Percentiles rank a stretch among this genome's conserved stretches.
These are phyloP conservation scores for Botrytis hyacinthi DNA, from an alignment of 2,329 filamentous ascomycete species.

Conservation along the genomic window DNA sequence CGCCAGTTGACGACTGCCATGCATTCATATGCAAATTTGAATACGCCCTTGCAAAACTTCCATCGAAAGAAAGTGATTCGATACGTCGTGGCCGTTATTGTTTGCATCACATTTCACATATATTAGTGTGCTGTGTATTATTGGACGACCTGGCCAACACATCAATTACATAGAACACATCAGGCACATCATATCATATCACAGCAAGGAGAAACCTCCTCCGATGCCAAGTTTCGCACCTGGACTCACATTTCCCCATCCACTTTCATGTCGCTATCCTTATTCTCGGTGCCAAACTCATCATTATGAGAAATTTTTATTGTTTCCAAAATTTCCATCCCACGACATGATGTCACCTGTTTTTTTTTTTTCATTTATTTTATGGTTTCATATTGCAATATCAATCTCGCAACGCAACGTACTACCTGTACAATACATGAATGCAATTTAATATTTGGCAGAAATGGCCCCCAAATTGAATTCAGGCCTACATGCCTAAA, in stretches of 20 bases:
- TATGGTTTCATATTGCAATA: neutral
- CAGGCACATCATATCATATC: neutral
- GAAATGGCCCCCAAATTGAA: neutral
- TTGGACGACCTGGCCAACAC: constrained; percentile 15
- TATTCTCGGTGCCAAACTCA: constrained; percentile 1
- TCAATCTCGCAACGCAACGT: neutral
- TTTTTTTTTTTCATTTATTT: neutral
- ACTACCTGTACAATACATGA: neutral
- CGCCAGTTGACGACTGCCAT: neutral
- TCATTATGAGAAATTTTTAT: neutral
- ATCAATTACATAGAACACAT: constrained; percentile 4
- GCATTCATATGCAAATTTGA: constrained; percentile 1
- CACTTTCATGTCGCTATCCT: neutral
- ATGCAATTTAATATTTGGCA: neutral
- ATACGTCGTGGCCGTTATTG: neutral
- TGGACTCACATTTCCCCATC: neutral
- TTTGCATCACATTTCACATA: neutral
- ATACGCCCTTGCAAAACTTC: neutral
- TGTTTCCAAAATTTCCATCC: constrained; percentile 1
- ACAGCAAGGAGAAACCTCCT: neutral
- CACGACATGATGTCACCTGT: neutral
- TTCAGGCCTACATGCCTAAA: neutral
- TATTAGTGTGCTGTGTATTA: neutral
- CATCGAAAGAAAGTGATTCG: neutral
- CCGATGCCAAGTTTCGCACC: neutral